Percentiles rank a stretch among this genome's conserved stretches.
Evolutionary conservation across 495 filamentous ascomycete species (phyloP).

Genomic region (Usnea hakonensis): DNA sequence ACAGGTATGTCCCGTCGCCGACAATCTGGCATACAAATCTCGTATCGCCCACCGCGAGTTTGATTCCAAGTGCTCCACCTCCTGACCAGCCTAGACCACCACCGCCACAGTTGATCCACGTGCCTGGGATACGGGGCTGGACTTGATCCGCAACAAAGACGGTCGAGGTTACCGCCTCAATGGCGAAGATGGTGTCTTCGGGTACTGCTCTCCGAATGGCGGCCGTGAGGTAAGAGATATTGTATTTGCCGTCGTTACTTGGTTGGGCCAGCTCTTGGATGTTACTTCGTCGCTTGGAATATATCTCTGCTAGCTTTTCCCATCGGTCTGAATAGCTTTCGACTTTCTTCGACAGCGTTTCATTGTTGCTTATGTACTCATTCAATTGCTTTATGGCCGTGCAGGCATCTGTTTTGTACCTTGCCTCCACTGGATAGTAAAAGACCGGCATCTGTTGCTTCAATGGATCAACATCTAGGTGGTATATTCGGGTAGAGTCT

Average conservation of each 20-base stretch:
- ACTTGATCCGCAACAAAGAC: conserved; percentile 72
- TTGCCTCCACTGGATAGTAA: conserved; percentile 64
- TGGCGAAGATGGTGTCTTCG: conserved; percentile 69
- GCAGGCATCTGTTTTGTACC: conserved; percentile 68
- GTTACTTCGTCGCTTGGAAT: conserved; percentile 50
- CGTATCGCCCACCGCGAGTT: conserved; percentile 60
- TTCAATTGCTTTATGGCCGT: conserved; percentile 68
- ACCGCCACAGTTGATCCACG: conserved; percentile 90
- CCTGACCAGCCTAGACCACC: conserved; percentile 96
- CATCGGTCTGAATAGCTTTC: conserved; percentile 41
- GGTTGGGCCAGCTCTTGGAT: conserved; percentile 54
- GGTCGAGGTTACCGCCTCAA: conserved; percentile 86
- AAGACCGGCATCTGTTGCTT: conserved; percentile 83
- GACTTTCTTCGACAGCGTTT: conserved; percentile 39
- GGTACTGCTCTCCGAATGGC: conserved; percentile 60
- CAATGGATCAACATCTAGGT: conserved; percentile 79
- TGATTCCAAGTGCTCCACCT: conserved; percentile 79
- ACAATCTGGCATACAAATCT: conserved; percentile 92
- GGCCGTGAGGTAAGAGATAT: conserved; percentile 59
- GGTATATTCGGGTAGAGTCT: conserved; percentile 57
- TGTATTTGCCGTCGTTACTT: conserved; percentile 54
- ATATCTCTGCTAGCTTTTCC: conserved; percentile 48
- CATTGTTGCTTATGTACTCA: conserved; percentile 45
- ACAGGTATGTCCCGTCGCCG: conserved; percentile 87
- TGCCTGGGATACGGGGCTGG: conserved; percentile 65